phyloP scores from a whole-genome alignment of 768 basidiomycete genomes.

The Xerocomellus amylosporus region DNA sequence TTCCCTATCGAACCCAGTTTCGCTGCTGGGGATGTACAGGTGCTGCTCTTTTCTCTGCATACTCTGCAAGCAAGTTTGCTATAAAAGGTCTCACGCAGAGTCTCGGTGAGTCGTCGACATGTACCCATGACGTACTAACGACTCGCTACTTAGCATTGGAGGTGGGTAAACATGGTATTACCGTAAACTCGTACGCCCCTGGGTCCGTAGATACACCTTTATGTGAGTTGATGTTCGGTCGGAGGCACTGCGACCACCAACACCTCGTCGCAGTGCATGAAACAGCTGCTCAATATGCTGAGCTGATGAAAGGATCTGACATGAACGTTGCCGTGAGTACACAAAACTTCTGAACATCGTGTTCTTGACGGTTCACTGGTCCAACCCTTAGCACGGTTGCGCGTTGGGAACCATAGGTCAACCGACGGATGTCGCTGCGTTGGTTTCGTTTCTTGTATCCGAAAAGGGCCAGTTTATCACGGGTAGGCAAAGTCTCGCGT shows the following conservation, averaged over 20 bases:
- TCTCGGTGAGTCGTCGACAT: conserved; percentile 1
- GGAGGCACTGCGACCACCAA: neutral
- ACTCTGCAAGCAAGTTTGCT: conserved; percentile 37
- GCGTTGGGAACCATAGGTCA: conserved; percentile 2
- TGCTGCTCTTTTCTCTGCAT: conserved; percentile 12
- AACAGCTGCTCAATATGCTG: neutral
- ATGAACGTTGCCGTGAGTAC: neutral
- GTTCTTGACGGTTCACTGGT: neutral
- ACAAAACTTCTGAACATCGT: neutral
- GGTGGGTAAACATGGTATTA: conserved; percentile 15
- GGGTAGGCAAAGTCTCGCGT: neutral
- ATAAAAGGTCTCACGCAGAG: conserved; percentile 38
- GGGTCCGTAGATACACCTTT: conserved; percentile 10
- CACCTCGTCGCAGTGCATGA: neutral
- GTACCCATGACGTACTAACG: neutral
- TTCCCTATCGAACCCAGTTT: neutral
- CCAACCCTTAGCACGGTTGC: neutral
- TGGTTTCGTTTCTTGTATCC: neutral
- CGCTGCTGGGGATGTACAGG: conserved; percentile 16
- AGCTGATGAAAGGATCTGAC: neutral
- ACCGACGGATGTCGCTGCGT: neutral
- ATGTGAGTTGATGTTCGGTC: neutral
- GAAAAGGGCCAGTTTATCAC: neutral
- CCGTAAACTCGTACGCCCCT: conserved; percentile 27
- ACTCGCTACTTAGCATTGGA: conserved; percentile 9